Base-by-base conservation (phyloP, 2,329 filamentous ascomycete genomes). In the Amauroascus niger region DNA sequence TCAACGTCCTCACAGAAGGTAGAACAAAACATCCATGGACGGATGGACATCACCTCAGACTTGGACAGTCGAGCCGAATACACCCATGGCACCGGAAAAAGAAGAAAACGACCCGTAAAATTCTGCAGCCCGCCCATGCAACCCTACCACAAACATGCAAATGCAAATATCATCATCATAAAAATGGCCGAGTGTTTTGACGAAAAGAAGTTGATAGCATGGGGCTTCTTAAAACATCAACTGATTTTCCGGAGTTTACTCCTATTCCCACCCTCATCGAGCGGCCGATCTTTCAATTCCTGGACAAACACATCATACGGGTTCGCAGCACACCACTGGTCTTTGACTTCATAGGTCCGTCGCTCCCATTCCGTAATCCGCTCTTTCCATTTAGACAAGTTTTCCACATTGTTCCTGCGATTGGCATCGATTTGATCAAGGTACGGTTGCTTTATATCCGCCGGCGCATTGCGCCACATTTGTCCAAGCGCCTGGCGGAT, bases 401-500 rank as follows among this genome's bases (percentile, higher is more conserved):
- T 75, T 48, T 76, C 75, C 45, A 82, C 81, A 60, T 89, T 86
- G 1, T 71, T 74, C 54, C 78, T 75, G 66, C 90, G 90, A 60
- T 88, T 84, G 50, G 77, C 77, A 52, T 83, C 77, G 3, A 86
- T 87, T 65, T 84, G 78, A 26, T 88, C 83, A 47, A 90, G 79
- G 63, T 87, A 97, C 0, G 89, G 90, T 64, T 79, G 78, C 64
- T 85, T 87, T 61, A 82, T 79, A 43, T 86, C 86, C 5, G 81
- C 76, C 1, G 77, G 71, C 0, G 87, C 82, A 48, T 87, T 85
- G 61, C 86, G 87, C 93, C 93, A 98, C 83, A 93, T 90, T 65
- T 86, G 84, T 26, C 90, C 90, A 8, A 93, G 81, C 66, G 89
- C 88, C 49, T 83, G 80, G 32, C 93, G 86, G 53, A 97, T 86